Evolutionary conservation across 768 basidiomycete genomes (phyloP), one percentile per base, ranked within the genome.

Genomic region (Boletus coccyginus): DNA sequence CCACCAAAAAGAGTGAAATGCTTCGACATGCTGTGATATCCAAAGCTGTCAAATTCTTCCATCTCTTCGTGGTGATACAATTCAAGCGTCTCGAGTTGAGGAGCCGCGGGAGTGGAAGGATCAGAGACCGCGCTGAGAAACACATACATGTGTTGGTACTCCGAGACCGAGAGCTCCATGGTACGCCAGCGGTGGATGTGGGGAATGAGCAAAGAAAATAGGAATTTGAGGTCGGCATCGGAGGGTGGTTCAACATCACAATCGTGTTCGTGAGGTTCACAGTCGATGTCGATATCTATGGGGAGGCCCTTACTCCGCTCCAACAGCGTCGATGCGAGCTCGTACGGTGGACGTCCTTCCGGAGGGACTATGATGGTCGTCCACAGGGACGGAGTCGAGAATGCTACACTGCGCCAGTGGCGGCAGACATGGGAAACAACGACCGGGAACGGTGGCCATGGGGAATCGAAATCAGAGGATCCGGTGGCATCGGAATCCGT

Each of bases 381-480:
- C 86, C 86, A 88, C 17, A 87, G 75, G 13, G 73, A 70, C 1
- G 83, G 81, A 0, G 81, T 80, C 29, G 78, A 76, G 35, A 86
- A 52, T 7, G 83, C 78, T 4, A 77, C 62, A 38, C 69, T 71
- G 45, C 85, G 81, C 85, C 85, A 87, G 52, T 78, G 81, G 29
- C 62, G 70, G 66, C 27, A 27, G 84, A 87, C 84, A 27, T 27
- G 27, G 27, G 27, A 27, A 27, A 27, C 27, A 27, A 27, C 74
- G 32, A 84, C 71, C 60, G 81, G 77, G 64, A 84, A 85, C 4
- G 73, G 57, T 38, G 71, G 71, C 44, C 38, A 43, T n/a, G 46
- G 12, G 24, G 44, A 19, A 44, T 12, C 5, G 12, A 21, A 21
- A 21, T 21, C 21, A 21, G 56, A 55, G 33, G 53, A 56, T 27